Base-by-base conservation (phyloP, 1,284 basidiomycete genomes). In the Puccinia triticina region DNA sequence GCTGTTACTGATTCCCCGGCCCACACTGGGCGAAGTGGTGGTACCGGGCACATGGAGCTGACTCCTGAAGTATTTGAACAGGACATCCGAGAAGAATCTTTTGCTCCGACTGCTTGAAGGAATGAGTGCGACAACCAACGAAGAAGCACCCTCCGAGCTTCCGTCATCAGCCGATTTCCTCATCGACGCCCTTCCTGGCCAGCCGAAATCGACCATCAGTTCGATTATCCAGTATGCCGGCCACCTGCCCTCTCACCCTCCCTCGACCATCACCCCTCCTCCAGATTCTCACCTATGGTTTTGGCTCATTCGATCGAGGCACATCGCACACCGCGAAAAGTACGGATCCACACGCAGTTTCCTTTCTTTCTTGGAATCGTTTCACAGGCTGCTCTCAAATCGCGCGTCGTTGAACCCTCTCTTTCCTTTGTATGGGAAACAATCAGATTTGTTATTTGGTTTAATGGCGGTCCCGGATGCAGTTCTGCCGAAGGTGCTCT, bases 401-500 rank as follows among this genome's bases (percentile, higher is more conserved):
- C 18, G 29, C 23, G 48, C 26, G 50, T 66, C 12, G 29, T 66
- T 69, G 55, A 57, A n/a, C n/a, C 73, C 32, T 75, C 23, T 10
- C 18, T 5, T 34, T 46, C 4, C 16, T 61, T 64, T 64, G 29
- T 8, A 26, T 21, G 2, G 12, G 43, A 3, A 43, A 43, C 32
- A 16, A 43, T 29, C 64, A 79, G 77, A 48, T 71, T 79, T 16
- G 34, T 79, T 5, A 79, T 79, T 48, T 79, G 77, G 77, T 79
- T 79, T 26, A 79, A 79, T 32, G 77, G 77, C n/a, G 96, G 94
- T 26, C 96, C 94, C 29, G 96, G 97, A 55, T 99, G 96, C 87
- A 97, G 95, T 0, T 95, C 93, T 2, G 98, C 98, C 86, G 96
- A 99, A 86, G 96, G 96, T 7, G 90, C 95, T 50, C 93, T 99